Evolutionary conservation across 768 basidiomycete species (phyloP).

Genomic region (Lentinula edodes): DNA sequence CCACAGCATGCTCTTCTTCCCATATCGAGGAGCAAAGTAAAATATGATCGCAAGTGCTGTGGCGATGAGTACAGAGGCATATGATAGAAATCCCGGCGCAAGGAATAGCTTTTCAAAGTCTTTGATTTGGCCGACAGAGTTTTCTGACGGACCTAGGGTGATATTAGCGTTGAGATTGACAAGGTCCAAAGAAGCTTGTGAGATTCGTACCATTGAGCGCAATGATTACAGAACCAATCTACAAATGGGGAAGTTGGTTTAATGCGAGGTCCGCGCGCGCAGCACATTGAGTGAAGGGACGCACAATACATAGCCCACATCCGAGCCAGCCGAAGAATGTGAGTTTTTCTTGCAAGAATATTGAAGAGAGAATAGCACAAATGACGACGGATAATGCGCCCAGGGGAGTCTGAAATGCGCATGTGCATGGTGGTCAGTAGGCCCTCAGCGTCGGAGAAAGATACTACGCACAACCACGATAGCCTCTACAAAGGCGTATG

Average conservation of each 20-base stretch:
- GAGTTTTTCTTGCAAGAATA: constrained; percentile 90
- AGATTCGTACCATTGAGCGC: constrained; percentile 68
- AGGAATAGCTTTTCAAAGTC: constrained; percentile 79
- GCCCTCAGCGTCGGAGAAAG: not conserved
- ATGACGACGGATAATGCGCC: constrained; percentile 96
- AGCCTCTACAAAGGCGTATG: constrained; percentile 87
- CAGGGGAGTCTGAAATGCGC: constrained; percentile 67
- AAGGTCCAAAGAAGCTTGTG: not conserved
- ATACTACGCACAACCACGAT: constrained; percentile 76
- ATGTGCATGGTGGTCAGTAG: constrained; percentile 4
- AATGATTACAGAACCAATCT: constrained; percentile 86
- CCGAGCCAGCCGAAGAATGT: constrained; percentile 98
- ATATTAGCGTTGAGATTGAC: constrained; percentile 6
- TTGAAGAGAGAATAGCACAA: constrained; percentile 86
- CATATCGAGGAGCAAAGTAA: constrained; percentile 82
- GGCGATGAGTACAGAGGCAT: constrained; percentile 55
- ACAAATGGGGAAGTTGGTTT: not conserved
- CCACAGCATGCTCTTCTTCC: constrained; percentile 92
- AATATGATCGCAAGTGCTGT: constrained; percentile 68
- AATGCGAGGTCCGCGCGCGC: not conserved
- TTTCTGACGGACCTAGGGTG: constrained; percentile 58
- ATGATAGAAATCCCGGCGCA: constrained; percentile 76
- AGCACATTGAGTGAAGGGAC: constrained; percentile 21
- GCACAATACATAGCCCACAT: constrained; percentile 83
- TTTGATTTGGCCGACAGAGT: constrained; percentile 60